Base-by-base conservation (phyloP, 2,329 filamentous ascomycete species). In the Fonsecaea nubica region DNA sequence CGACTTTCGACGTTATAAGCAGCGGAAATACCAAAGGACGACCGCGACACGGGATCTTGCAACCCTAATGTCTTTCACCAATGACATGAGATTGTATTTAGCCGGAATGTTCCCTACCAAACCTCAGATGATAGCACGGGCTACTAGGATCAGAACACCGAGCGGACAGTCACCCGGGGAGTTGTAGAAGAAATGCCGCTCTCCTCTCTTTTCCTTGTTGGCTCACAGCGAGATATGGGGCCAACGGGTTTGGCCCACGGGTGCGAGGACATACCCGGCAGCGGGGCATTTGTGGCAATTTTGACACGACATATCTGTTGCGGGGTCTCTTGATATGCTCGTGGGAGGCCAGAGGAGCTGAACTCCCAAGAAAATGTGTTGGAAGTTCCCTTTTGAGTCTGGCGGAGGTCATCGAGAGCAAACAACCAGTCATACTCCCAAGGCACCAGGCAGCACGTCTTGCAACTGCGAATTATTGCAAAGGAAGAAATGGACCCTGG, bases 101-200 rank as follows among this genome's bases (percentile, higher is more conserved):
- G 61, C 61, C 61, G 61, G 54, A 63, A 63, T 58, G 30, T 18
- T 32, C n/a, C 45, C 9, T 25, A 50, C 18, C 25, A 50, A 50
- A 21, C 21, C 45, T 50, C 45, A 50, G 18, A 50, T 50, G 45
- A 50, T 50, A 50, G 8, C 18, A 25, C 45, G 1, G 1, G 25
- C 18, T 15, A 32, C 13, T 3, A 52, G 18, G 45, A 53, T 38
- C 33, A 61, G 45, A 61, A 61, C 9, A 21, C 58, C 58, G 58
- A 52, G 48, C 45, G 58, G 58, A 61, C 58, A 61, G 45, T 8
- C 45, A 25, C 15, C 58, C 58, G 45, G 35, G 30, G 12, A 50
- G 45, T 42, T 4, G 8, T 55, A 35, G 8, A 55, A 10, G 25
- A 33, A 9, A 21, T 25, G 18, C 45, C 18, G 25, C 45, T 50